Conservation (phyloP, 176 grass and related monocot species). For the Avena eriantha region DNA sequence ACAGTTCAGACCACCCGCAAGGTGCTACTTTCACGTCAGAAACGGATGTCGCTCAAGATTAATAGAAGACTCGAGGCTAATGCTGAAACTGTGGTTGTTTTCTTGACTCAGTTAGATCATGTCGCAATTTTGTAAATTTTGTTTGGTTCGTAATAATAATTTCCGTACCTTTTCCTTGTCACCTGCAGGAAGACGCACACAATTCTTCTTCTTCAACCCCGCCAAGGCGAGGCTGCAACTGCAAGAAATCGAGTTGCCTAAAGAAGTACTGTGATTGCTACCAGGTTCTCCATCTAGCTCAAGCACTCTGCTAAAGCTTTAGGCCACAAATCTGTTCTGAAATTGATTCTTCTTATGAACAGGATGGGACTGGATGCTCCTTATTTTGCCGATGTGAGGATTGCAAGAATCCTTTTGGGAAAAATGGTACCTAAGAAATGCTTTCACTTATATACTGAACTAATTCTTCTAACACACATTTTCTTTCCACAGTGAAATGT, state of each 20-base stretch:
- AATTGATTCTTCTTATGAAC: conserved; percentile 16
- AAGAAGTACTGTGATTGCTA: conserved; percentile 85
- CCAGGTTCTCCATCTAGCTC: conserved; percentile 57
- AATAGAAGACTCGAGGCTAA: conserved; percentile 61
- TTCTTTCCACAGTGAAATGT: background rate
- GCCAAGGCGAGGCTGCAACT: conserved; percentile 63
- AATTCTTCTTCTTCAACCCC: conserved; percentile 67
- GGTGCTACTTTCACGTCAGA: conserved; percentile 63
- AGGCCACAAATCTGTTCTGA: background rate
- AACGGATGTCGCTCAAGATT: conserved; percentile 60
- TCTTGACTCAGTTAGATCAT: conserved; percentile 27
- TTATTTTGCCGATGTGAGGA: conserved; percentile 64
- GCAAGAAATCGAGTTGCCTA: conserved; percentile 81
- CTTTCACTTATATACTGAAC: background rate
- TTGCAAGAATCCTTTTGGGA: conserved; percentile 70
- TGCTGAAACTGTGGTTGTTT: conserved; percentile 56
- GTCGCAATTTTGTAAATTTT: background rate
- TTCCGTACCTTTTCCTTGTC: background rate
- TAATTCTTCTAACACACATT: background rate
- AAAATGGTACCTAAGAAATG: conserved; percentile 54
- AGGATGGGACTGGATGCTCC: conserved; percentile 66
- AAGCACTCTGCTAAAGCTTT: conserved; percentile 11
- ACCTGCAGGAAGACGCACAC: conserved; percentile 55
- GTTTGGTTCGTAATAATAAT: conserved; percentile 28
- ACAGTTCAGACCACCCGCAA: conserved; percentile 69